Evolutionary conservation across 164 flowering plant species (phyloP).

Genomic region (Aristolochia contorta): DNA sequence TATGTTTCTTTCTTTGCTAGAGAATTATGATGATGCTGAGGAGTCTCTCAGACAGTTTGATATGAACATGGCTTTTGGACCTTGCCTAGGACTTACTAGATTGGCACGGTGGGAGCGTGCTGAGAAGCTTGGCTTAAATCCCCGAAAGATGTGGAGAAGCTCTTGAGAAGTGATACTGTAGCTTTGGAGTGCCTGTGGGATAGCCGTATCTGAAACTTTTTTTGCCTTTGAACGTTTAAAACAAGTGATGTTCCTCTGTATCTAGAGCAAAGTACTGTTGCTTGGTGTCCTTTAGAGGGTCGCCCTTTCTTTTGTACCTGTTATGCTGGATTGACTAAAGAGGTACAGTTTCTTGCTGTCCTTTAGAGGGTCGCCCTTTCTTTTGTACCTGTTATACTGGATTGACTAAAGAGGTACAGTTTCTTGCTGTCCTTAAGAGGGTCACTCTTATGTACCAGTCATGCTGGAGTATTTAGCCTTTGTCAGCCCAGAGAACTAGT

Average conservation of each 20-base stretch:
- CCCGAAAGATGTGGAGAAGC: slow-evolving; percentile 39
- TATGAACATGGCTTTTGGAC: slow-evolving; percentile 81
- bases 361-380: no score
- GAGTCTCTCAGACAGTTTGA: slow-evolving; percentile 76
- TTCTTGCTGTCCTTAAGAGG: no score
- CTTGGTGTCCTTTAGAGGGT: slow-evolving; percentile 19
- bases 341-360: no score
- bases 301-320: no score
- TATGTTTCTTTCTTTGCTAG: slow-evolving; percentile 13
- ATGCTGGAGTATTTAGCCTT: no score
- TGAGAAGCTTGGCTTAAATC: slow-evolving; percentile 60
- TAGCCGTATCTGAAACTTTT: slow-evolving; percentile 43
- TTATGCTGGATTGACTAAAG: no score
- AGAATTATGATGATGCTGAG: slow-evolving; percentile 37
- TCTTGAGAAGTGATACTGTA: slow-evolving; percentile 30
- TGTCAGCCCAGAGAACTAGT: no score
- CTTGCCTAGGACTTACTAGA: slow-evolving; percentile 72
- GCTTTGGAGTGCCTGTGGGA: slow-evolving; percentile 55
- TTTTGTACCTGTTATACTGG: no score
- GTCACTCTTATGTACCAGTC: no score
- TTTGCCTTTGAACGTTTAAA: not conserved
- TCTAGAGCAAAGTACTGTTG: slow-evolving; percentile 11
- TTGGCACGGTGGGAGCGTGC: slow-evolving; percentile 83
- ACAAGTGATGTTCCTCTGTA: not conserved
- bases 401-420: no score